phyloP scores from a whole-genome alignment of 2,329 filamentous ascomycete genomes.

The Aspergillus oerlinghausenensis region DNA sequence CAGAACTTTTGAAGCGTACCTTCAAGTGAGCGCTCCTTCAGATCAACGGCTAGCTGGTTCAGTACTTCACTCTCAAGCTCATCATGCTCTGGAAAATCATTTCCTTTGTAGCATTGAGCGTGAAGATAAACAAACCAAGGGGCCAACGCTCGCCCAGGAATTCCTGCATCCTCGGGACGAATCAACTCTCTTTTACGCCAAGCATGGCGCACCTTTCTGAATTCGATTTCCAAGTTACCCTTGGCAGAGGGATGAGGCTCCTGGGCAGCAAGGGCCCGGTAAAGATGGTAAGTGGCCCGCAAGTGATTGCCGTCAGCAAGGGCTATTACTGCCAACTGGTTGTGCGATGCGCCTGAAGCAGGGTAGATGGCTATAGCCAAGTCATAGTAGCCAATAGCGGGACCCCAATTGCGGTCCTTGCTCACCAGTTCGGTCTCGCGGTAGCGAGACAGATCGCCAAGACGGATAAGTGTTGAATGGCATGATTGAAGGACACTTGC shows the following conservation, averaged over 20 bases:
- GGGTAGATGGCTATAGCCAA: constrained; percentile 76
- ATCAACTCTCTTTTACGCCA: constrained; percentile 54
- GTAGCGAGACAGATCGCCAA: constrained; percentile 89
- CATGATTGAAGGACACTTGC: constrained; percentile 66
- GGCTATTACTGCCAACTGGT: constrained; percentile 85
- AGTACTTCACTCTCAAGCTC: constrained; percentile 85
- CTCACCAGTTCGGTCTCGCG: constrained; percentile 67
- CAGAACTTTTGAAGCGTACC: constrained; percentile 71
- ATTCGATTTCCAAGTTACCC: constrained; percentile 74
- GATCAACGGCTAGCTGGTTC: constrained; percentile 66
- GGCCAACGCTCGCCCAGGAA: constrained; percentile 56
- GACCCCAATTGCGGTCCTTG: constrained; percentile 71
- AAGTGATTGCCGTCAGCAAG: constrained; percentile 73
- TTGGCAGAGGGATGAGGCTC: constrained; percentile 70
- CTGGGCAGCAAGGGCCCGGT: constrained; percentile 71
- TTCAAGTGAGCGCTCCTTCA: constrained; percentile 64
- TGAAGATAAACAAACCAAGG: constrained; percentile 85
- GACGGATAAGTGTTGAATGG: constrained; percentile 75
- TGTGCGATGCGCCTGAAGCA: constrained; percentile 73
- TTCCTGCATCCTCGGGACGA: constrained; percentile 46
- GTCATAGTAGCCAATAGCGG: constrained; percentile 77
- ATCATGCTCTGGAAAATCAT: constrained; percentile 67
- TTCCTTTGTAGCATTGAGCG: constrained; percentile 74
- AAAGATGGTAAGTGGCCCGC: constrained; percentile 82
- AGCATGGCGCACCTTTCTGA: constrained; percentile 59